Base-by-base conservation (phyloP, 2,329 filamentous ascomycete species). In the Colletotrichum magnum region DNA sequence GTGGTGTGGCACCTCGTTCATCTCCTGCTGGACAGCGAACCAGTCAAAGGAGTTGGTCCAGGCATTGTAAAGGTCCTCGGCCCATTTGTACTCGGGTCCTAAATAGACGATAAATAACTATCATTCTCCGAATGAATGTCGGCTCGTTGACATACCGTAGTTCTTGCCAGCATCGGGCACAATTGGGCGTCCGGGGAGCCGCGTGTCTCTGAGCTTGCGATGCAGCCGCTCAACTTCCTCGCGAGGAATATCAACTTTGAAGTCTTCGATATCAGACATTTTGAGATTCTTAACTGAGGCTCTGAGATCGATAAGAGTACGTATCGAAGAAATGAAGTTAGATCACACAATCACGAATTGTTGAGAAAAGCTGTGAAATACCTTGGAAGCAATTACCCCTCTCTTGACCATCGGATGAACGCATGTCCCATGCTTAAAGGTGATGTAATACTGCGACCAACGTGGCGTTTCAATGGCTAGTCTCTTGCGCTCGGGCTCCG, bases 11-110 rank as follows among this genome's bases (percentile, higher is more conserved):
- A 60, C 69, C 45, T 21, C 26, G 12, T 61, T 65, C 39, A 74
- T 68, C 24, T 58, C 32, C 3, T 50, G 32, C 36, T 73, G 72
- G 7, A 59, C 69, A 1, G 64, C 63, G 13, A 62, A 32, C 72
- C 73, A 73, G 58, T 73, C 63, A 51, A 69, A 73, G n/a, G 32
- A 2, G 7, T 36, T 47, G 6, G 36, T 41, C 66, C 71, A 73
- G 32, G 58, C 51, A 47, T 43, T 28, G 48, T 72, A 69, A 2
- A 74, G 57, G 15, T 65, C 56, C n/a, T 64, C 62, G 5, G 68
- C 66, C 70, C 70, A 72, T n/a, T 68, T 39, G 32, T 60, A 60
- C 6, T 60, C 28, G 6, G 48, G 56, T 1, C 48, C 63, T 65
- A 0, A n/a, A 1, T 0, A 15, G 41, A 24, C 7, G 2, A 45